phyloP scores from a whole-genome alignment of 345 rosid species.

The Luvunga scandens region DNA sequence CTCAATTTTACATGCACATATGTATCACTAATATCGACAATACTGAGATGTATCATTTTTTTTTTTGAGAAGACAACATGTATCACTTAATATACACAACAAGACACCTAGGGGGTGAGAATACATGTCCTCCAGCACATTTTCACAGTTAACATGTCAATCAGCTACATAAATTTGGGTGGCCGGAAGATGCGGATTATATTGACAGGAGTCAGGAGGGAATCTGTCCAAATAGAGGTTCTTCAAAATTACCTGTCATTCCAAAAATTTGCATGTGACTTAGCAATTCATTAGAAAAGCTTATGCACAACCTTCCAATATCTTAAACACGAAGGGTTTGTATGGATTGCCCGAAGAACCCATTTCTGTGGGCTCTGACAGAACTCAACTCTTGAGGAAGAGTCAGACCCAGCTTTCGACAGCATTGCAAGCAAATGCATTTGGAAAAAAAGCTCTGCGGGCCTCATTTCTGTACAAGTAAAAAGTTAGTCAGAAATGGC shows the following conservation, averaged over 20 bases:
- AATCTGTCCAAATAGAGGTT: not conserved
- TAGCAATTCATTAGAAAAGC: constrained; percentile 33
- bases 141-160: not conserved
- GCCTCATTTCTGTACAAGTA: constrained; percentile 68
- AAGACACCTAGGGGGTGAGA: not conserved
- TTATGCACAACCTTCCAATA: constrained; percentile 76
- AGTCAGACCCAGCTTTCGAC: constrained; percentile 29
- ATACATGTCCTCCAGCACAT: not conserved
- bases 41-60: not conserved
- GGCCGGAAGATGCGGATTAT: not conserved
- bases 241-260: not conserved
- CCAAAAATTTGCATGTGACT: not conserved
- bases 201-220: not conserved
- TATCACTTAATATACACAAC: not conserved
- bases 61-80: too few relatives aligned
- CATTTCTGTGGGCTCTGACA: constrained; percentile 73
- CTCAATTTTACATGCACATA: not conserved
- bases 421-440: constrained; percentile 84
- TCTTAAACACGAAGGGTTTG: constrained; percentile 68
- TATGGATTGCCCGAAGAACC: constrained; percentile 86
- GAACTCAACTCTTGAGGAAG: constrained; percentile 41
- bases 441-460: constrained; percentile 84
- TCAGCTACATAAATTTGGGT: not conserved
- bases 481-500: not conserved
- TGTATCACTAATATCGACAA: not conserved